These are phyloP conservation scores for Amoeboaphelidium protococcarum DNA, from an alignment of 371 early-diverging fungal species.

Conservation along the genomic window DNA sequence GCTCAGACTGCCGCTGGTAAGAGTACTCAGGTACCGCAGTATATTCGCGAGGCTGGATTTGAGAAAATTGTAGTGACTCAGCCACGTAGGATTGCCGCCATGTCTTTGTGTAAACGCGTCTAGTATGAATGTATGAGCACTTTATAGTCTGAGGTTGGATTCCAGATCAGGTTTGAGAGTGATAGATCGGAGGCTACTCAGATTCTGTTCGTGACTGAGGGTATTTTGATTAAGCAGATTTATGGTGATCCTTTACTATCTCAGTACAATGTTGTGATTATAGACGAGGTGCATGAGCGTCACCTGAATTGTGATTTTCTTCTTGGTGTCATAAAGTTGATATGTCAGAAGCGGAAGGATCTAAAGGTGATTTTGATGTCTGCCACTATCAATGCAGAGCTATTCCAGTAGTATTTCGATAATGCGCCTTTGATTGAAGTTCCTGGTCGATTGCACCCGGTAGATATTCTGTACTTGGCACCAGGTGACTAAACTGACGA, in stretches of 20 bases:
- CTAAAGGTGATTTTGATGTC: conserved; percentile 41
- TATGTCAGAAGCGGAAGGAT: conserved; percentile 19
- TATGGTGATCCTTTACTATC: conserved; percentile 27
- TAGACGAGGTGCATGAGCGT: conserved; percentile 54
- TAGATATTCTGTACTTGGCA: conserved; percentile 20
- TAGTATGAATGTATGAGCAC: background rate
- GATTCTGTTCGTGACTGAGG: background rate
- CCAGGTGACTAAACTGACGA: conserved; percentile 12
- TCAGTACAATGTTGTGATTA: conserved; percentile 35
- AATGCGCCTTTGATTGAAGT: conserved; percentile 22
- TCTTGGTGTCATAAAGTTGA: conserved; percentile 23
- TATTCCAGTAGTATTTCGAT: conserved; percentile 17
- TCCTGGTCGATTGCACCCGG: conserved; percentile 22
- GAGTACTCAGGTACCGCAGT: background rate
- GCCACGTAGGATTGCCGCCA: conserved; percentile 16
- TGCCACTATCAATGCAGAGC: conserved; percentile 38
- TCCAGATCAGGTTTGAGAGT: background rate
- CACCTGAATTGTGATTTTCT: conserved; percentile 30
- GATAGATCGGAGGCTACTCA: background rate
- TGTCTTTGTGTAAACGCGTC: conserved; percentile 6
- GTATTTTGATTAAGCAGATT: background rate
- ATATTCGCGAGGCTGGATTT: background rate
- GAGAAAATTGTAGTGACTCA: conserved; percentile 11
- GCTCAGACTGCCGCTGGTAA: background rate
- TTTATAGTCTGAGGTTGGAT: background rate